Conservation (phyloP, 2,329 filamentous ascomycete species). For the Fusarium pseudoanthophilum region DNA sequence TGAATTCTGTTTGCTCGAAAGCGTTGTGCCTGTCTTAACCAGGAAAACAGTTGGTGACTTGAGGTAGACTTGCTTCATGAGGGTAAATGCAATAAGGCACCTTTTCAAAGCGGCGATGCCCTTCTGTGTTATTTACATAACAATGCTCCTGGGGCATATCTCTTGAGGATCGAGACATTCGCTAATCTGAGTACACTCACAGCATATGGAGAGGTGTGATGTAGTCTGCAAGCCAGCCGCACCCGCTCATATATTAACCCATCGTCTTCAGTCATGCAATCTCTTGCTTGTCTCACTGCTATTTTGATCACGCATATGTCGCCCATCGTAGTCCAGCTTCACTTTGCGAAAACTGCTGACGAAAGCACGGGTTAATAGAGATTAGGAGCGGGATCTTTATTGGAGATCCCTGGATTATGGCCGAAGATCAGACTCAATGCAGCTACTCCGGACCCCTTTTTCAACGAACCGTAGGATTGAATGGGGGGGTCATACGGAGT, state of each 20-base stretch:
- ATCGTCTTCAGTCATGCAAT: not conserved
- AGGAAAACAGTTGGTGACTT: not conserved
- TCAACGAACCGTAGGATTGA: not conserved
- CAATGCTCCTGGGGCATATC: not conserved
- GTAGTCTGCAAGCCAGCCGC: not conserved
- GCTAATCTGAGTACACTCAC: not conserved
- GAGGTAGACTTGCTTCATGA: not conserved
- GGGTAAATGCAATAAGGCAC: not conserved
- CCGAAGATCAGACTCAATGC: not conserved
- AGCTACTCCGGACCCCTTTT: conserved; percentile 15
- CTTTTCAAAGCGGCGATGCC: not conserved
- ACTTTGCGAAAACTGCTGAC: not conserved
- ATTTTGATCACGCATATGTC: not conserved
- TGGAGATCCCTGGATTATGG: not conserved
- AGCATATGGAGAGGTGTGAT: not conserved
- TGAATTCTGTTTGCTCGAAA: not conserved
- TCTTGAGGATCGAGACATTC: not conserved
- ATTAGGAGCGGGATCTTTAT: conserved; percentile 1
- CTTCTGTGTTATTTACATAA: not conserved
- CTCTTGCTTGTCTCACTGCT: not conserved
- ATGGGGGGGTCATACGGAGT: not conserved
- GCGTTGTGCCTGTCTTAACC: not conserved
- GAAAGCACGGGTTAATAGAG: not conserved
- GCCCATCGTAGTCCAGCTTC: not conserved
- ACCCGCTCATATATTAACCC: not conserved